phyloP scores from a whole-genome alignment of 2,329 filamentous ascomycete genomes.

The Colletotrichum simmondsii region DNA sequence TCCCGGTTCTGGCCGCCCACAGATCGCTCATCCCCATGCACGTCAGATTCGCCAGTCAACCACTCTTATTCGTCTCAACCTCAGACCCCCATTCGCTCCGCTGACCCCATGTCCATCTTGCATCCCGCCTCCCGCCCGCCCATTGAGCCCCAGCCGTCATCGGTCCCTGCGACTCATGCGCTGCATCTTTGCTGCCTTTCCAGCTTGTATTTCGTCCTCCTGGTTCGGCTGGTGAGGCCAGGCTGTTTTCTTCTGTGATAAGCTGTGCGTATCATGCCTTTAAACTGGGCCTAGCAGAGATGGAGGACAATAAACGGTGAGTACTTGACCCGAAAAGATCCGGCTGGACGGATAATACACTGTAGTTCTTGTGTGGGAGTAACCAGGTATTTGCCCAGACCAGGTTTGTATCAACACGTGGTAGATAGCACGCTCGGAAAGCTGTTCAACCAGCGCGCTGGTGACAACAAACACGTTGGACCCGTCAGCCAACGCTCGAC shows the following conservation, averaged over 20 bases:
- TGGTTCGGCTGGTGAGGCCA: constrained; percentile 1
- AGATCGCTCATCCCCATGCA: constrained; percentile 31
- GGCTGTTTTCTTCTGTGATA: not conserved
- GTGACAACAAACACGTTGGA: constrained; percentile 5
- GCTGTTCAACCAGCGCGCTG: not conserved
- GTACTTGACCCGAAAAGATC: not conserved
- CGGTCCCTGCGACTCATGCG: not conserved
- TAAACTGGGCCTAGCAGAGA: not conserved
- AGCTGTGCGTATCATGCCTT: not conserved
- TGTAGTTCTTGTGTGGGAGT: not conserved
- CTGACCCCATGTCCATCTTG: constrained; percentile 10
- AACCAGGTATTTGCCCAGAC: not conserved
- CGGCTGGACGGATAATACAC: not conserved
- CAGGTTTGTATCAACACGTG: constrained; percentile 4
- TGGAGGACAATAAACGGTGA: not conserved
- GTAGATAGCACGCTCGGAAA: not conserved
- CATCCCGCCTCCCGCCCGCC: constrained; percentile 11
- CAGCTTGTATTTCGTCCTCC: constrained; percentile 4
- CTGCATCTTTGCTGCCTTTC: not conserved
- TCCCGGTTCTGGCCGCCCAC: constrained; percentile 28
- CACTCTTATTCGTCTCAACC: constrained; percentile 5
- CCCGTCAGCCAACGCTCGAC: constrained; percentile 9
- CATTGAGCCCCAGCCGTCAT: not conserved
- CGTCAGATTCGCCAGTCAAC: constrained; percentile 28
- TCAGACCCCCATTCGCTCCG: constrained; percentile 12